Base-by-base conservation (phyloP, 352 stramenopile genomes). In the Pythium scleroteichum region DNA sequence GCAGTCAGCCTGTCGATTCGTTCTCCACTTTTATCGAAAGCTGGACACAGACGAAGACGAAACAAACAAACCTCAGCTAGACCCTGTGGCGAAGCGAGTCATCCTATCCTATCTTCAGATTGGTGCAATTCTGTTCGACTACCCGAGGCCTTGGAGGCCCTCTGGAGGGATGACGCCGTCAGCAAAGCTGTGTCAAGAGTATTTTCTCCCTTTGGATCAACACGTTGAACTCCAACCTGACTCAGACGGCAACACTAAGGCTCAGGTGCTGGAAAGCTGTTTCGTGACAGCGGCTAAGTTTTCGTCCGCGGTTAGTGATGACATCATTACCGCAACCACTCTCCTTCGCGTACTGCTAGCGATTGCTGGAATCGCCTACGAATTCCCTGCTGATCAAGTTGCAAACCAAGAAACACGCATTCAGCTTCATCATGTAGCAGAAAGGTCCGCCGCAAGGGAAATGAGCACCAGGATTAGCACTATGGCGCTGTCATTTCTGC, bases 401-500 rank as follows among this genome's bases (percentile, higher is more conserved):
- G 32, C 50, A 6, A 47, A 33, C 23, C 44, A 45, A 57, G 52
- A 27, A 33, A 53, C n/a, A 16, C 12, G 14, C 16, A 51, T 68
- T 16, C 20, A 59, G 2, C 48, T 66, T 3, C 58, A 56, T 32
- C 33, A 19, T 17, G 17, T 16, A 2, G 32, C 38, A n/a, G 50
- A 49, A 20, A 17, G 23, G 49, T 68, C 48, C 13, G 35, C 50
- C 24, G 59, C 41, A 26, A 67, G 26, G 23, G 52, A 54, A 5
- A 81, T 84, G 55, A 62, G 60, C 8, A 19, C 49, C 1, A 69
- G 71, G 52, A 72, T 86, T 50, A 79, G 63, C 38, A 17, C 42
- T 12, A 53, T 88, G 24, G 72, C 77, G 1, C 53, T 73, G 4
- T 46, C 54, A 24, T 79, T 70, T 35, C 55, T 88, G 6, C 65